Conservation (phyloP, 352 stramenopile species). For the Blastocystis sp. region DNA sequence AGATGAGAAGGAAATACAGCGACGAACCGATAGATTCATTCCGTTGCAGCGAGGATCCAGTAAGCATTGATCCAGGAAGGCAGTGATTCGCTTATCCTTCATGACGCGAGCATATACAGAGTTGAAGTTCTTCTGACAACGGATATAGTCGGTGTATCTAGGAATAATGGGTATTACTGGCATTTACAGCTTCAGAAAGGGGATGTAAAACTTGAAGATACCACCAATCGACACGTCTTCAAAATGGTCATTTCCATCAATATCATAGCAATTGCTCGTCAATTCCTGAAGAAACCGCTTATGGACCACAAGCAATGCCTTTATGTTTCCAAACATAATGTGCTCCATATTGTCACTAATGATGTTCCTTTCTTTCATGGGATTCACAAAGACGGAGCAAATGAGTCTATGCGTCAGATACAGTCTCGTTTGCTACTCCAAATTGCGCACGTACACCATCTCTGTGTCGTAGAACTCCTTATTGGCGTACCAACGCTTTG, state of each 20-base stretch:
- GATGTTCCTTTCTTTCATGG: background rate
- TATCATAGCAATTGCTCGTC: background rate
- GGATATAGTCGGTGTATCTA: conserved; percentile 27
- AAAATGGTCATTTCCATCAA: background rate
- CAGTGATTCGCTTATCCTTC: conserved; percentile 11
- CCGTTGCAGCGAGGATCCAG: conserved; percentile 1
- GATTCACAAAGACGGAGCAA: background rate
- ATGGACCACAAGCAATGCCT: conserved; percentile 5
- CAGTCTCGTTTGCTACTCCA: background rate
- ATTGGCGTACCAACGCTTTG: conserved; percentile 16
- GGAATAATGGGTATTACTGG: background rate
- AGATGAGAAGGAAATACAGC: background rate
- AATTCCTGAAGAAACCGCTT: background rate
- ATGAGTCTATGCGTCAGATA: conserved; percentile 4
- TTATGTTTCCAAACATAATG: conserved; percentile 22
- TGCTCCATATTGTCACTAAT: conserved; percentile 16
- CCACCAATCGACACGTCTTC: background rate
- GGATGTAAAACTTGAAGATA: conserved; percentile 4
- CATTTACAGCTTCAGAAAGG: conserved; percentile 18
- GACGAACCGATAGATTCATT: background rate
- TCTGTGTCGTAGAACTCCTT: conserved; percentile 34
- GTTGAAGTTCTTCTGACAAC: conserved; percentile 1
- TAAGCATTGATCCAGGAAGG: background rate
- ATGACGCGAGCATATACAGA: background rate
- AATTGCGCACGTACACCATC: background rate